These are phyloP conservation scores for Asclepias syriaca DNA, from an alignment of 257 asterid species.

Conservation along the genomic window DNA sequence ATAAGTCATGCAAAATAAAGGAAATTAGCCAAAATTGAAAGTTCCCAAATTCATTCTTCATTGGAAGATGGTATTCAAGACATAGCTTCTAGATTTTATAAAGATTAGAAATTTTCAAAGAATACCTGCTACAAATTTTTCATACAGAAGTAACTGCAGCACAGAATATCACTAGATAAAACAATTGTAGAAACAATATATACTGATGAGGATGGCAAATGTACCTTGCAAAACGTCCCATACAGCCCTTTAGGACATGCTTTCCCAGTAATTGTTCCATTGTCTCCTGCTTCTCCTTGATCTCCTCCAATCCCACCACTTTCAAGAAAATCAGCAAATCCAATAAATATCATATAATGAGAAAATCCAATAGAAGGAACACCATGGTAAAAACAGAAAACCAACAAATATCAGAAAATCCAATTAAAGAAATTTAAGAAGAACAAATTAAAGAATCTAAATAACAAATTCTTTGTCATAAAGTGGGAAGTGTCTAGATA, in stretches of 20 bases:
- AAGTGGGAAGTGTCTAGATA: not conserved
- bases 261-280: conserved; percentile 86
- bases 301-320: conserved; percentile 91
- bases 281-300: conserved; percentile 63
- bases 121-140: not conserved
- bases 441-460: not conserved
- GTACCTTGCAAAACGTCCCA: conserved; percentile 86
- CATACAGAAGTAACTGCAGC: not conserved
- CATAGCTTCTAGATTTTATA: not conserved
- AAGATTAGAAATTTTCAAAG: not conserved
- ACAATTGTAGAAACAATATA: not conserved
- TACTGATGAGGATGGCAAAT: conserved; percentile 5
- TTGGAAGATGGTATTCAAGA: not conserved
- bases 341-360: too few relatives aligned
- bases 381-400: not conserved
- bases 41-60: not conserved
- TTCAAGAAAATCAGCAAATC: conserved; percentile 15
- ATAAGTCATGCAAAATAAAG: not conserved
- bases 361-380: not conserved
- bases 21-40: not conserved
- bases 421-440: not conserved
- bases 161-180: not conserved
- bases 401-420: not conserved
- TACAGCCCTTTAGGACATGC: conserved; percentile 95
- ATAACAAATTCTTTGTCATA: too few relatives aligned